Evolutionary conservation across 2,329 filamentous ascomycete species (phyloP), one percentile per base, ranked within the genome.

Genomic region (Sclerotinia minor): DNA sequence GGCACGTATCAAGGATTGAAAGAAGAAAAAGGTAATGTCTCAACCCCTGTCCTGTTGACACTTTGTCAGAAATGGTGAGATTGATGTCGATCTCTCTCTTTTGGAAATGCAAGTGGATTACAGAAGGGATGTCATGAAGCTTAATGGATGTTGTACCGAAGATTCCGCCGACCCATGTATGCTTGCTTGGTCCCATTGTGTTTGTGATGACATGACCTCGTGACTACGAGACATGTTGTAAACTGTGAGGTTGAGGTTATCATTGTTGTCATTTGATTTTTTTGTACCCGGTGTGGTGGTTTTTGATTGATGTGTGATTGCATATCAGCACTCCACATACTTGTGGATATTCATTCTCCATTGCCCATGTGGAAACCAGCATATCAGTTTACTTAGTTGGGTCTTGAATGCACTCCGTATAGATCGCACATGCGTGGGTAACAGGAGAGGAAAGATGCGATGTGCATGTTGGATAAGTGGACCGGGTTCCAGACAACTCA

Each of bases 181-280:
- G 5, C 38, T 41, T 38, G 6, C 7, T 3, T 58, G 47, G 41
- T 19, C n/a, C n/a, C 21, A 44, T 49, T 32, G 44, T 19, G 32
- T 44, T 45, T 21, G 17, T 32, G 32, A 29, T 60, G 44, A 32
- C 24, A 47, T 26, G 15, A 35, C 44, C 44, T 60, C 58, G 58
- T 49, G 58, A 63, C 59, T 50, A 15, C 45, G 26, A 61, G 29
- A 61, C 45, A 49, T 32, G 9, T 50, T 3, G 26, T 45, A 13
- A 53, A 3, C 21, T 32, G 8, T 5, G 19, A n/a, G 59, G 38
- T n/a, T 15, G n/a, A 50, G 45, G 15, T 38, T 50, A 50, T 50
- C 45, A 63, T 38, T 63, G 59, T 21, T 63, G 45, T 63, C 45
- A 63, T 26, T 26, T 63, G n/a, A 32, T 63, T 50, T 63, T 50